Base-by-base conservation (phyloP, 345 rosid genomes). In the Stellera chamaejasme region DNA sequence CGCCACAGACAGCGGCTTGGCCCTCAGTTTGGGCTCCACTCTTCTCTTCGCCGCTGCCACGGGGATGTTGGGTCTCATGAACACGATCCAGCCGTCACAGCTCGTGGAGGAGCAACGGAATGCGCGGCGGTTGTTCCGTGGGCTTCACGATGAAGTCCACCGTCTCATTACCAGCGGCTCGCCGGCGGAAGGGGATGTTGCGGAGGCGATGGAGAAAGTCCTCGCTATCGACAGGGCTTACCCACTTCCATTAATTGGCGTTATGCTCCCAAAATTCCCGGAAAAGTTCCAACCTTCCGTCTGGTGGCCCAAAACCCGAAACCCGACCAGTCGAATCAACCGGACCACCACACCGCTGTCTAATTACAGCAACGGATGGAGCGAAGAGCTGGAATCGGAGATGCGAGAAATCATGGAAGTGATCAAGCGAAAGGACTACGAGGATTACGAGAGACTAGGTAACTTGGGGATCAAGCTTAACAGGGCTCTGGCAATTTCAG, bases 71-170 rank as follows among this genome's bases (percentile, higher is more conserved):
- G 54, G 50, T 3, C 32, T 75, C 43, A 68, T 59, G 78, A 79
- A 84, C 71, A 68, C 48, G 32, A 63, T 84, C 64, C 85, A 79
- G 12, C 87, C 91, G 5, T 81, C 91, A 10, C 85, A 84, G 27
- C 69, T 84, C 2, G 81, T 78, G 0, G 87, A 81, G 55, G 85
- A 84, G 63, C 87, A 77, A 50, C 74, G 85, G 55, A 81, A 72
- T 36, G 84, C 85, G 2, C 39, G 39, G 5, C 2, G 39, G 46
- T 47, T 81, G 53, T 81, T 79, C 62, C 78, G 71, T 65, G 75
- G 77, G 67, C 75, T 79, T 14, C 75, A 61, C 3, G 43, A n/a
- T 11, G 73, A 81, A 54, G 62, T 77, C 52, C 55, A 61, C 14
- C 67, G 72, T 7, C n/a, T 44, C 43, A 50, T 76, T 15, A 39